Percentiles rank a stretch among this genome's conserved stretches.
phyloP scores from a whole-genome alignment of 495 filamentous ascomycete species.

The Penicillium lividum region DNA sequence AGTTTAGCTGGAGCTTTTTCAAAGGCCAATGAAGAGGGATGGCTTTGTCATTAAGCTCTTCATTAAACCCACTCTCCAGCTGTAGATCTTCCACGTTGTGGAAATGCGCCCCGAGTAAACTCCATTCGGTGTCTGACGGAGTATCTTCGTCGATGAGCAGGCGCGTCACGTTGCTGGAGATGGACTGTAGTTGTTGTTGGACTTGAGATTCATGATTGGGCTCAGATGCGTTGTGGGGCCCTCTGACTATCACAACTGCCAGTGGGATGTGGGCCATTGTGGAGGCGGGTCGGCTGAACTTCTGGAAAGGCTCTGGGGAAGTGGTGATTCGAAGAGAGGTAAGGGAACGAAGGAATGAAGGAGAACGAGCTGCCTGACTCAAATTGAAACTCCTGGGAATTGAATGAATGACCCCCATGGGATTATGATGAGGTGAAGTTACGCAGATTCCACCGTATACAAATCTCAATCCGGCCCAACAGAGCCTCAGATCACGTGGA shows the following conservation, averaged over 20 bases:
- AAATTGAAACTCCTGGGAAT: too few relatives aligned
- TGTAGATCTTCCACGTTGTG: conserved; percentile 15
- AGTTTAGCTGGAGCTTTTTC: conserved; percentile 14
- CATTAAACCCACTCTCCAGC: conserved; percentile 21
- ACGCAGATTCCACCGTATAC: too few relatives aligned
- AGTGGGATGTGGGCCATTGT: conserved; percentile 12
- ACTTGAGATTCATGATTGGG: conserved; percentile 13
- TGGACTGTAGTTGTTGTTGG: conserved; percentile 18
- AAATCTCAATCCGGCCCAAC: too few relatives aligned
- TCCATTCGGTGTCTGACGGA: conserved; percentile 27
- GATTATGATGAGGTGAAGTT: too few relatives aligned
- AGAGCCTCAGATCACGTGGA: too few relatives aligned
- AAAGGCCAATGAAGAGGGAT: conserved; percentile 32
- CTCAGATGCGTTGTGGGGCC: conserved; percentile 9
- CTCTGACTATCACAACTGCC: conserved; percentile 16
- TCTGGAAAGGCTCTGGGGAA: background rate
- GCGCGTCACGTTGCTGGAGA: conserved; percentile 15
- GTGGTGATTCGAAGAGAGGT: background rate
- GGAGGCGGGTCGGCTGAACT: background rate
- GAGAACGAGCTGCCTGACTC: too few relatives aligned
- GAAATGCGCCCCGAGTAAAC: conserved; percentile 27
- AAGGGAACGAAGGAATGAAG: too few relatives aligned
- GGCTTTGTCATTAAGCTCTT: conserved; percentile 25
- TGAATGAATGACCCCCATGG: too few relatives aligned
- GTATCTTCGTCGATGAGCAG: conserved; percentile 23